phyloP scores from a whole-genome alignment of 495 filamentous ascomycete genomes.

The Podospora appendiculata region DNA sequence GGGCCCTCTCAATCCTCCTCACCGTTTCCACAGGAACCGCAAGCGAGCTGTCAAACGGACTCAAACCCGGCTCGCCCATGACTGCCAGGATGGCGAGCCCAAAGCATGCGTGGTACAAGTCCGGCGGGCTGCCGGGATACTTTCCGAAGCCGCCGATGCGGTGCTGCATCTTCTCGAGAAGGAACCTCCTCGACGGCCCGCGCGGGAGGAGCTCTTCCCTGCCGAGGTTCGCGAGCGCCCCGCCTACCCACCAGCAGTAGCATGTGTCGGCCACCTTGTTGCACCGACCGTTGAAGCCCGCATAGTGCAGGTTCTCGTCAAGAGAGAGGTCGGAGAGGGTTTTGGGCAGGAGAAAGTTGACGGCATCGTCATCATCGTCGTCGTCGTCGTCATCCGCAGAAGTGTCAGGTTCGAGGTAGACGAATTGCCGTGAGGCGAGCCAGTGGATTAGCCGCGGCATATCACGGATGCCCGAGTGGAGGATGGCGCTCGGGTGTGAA shows the following conservation, averaged over 20 bases:
- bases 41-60: constrained; percentile 57
- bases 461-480: constrained; percentile 27
- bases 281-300: constrained; percentile 77
- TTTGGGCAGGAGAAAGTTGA: constrained; percentile 23
- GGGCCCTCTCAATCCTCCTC: constrained; percentile 33
- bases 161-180: constrained; percentile 87
- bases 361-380: constrained; percentile 36
- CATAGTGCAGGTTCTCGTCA: constrained; percentile 25
- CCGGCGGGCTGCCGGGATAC: constrained; percentile 69
- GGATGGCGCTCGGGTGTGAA: constrained; percentile 20
- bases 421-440: constrained; percentile 57
- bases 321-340: constrained; percentile 29
- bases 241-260: constrained; percentile 86
- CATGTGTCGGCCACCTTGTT: constrained; percentile 93
- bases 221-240: constrained; percentile 61
- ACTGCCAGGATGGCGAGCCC: constrained; percentile 71
- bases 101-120: constrained; percentile 86
- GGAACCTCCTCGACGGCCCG: constrained; percentile 59
- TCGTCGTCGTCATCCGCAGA: constrained; percentile 28
- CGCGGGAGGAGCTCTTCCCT: constrained; percentile 52
- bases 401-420: constrained; percentile 34
- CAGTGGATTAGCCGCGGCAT: constrained; percentile 29
- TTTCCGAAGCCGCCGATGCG: constrained; percentile 87
- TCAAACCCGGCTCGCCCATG: constrained; percentile 53
- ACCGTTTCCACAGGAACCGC: constrained; percentile 53